A percentile compares a stretch with the other conserved stretches of the same genome.
Conservation (phyloP, 129 eudicot species). For the Kitagawia praeruptora region DNA sequence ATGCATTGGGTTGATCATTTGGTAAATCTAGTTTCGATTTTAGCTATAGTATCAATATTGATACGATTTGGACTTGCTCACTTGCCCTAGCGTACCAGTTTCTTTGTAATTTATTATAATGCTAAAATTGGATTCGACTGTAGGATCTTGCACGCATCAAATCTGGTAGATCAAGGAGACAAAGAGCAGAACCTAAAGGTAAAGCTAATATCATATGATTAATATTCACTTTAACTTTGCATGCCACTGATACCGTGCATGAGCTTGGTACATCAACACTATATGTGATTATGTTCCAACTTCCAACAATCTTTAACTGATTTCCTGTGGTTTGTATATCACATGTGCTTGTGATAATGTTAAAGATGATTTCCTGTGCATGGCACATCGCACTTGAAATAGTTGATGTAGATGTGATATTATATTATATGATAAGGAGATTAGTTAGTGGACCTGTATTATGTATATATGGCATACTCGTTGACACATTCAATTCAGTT, state of each 20-base stretch:
- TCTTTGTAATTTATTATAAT: neutral
- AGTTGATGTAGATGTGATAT: neutral
- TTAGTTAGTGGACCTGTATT: neutral
- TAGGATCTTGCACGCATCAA: conserved; percentile 41
- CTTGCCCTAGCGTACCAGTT: neutral
- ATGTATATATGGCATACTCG: neutral
- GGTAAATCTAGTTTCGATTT: neutral
- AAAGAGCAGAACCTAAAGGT: conserved; percentile 40
- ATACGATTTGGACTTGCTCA: neutral
- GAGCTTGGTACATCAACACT: neutral
- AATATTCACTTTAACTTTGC: neutral
- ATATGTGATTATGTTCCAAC: neutral
- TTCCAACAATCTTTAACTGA: neutral
- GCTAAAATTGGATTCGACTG: conserved; percentile 10
- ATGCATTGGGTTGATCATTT: neutral
- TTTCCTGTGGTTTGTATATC: neutral
- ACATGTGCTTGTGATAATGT: no score
- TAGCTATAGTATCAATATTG: neutral
- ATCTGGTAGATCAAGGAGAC: conserved; percentile 29
- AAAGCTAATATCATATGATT: conserved; percentile 5
- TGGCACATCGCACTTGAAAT: neutral
- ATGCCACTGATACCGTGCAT: neutral
- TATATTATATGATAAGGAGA: neutral
- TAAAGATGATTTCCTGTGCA: no score
- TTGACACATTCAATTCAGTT: neutral